Conservation (phyloP, 129 eudicot genomes). For the Pseudognaphalium luteoalbum region DNA sequence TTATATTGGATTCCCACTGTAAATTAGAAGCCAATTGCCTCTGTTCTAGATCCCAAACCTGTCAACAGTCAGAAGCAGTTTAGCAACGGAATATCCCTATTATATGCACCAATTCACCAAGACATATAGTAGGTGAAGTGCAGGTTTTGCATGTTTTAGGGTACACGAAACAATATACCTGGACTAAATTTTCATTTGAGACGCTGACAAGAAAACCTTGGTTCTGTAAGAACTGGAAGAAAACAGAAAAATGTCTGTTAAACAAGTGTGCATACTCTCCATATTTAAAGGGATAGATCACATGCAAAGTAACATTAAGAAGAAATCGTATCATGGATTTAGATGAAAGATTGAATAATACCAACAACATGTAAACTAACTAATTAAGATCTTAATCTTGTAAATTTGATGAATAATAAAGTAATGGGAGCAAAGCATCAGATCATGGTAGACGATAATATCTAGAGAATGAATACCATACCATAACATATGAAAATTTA, state of each 20-base stretch:
- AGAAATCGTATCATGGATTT: background rate
- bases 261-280: conserved; percentile 4
- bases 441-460: background rate
- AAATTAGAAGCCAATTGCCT: conserved; percentile 60
- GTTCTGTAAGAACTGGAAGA: conserved; percentile 74
- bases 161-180: conserved; percentile 51
- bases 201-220: conserved; percentile 82
- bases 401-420: background rate
- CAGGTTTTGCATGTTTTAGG: conserved; percentile 9
- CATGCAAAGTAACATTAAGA: conserved; percentile 12
- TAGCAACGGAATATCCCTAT: background rate
- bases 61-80: conserved; percentile 35
- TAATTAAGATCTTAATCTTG: background rate
- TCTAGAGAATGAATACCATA: background rate
- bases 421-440: conserved; percentile 10
- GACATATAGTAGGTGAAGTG: conserved; percentile 6
- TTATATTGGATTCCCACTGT: conserved; percentile 89
- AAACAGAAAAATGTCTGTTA: conserved; percentile 30
- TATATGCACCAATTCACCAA: background rate
- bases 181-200: conserved; percentile 78
- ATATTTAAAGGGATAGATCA: background rate
- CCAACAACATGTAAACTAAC: conserved; percentile 22
- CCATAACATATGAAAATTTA: conserved; percentile 12
- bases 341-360: conserved; percentile 2
- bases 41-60: conserved; percentile 88